Evolutionary conservation across 129 eudicot genomes (phyloP), one percentile per base, ranked within the genome.

Genomic region (Erigeron canadensis): DNA sequence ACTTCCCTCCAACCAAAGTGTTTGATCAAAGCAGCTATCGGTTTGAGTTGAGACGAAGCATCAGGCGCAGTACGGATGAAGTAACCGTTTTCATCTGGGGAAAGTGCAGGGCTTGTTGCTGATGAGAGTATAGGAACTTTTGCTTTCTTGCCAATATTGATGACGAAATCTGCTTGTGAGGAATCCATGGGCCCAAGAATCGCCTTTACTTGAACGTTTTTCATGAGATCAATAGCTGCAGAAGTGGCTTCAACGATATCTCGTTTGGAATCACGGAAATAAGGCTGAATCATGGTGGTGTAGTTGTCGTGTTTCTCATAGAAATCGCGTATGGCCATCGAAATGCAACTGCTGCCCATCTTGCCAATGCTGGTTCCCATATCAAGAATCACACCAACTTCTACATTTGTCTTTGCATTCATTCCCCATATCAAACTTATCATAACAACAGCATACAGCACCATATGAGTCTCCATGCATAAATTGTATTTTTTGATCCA

Each of bases 1-100:
- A 65, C 78, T 69, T 70, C 70, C 54, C 78, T 68, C 91, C 91
- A 86, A 4, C 77, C 77, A 66, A 80, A 86, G 50, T 72, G 70
- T 13, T 81, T 42, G 19, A 86, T 16, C 6, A 80, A 45, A 6
- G 81, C 71, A 28, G 74, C 69, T 6, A 83, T 77, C 56, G 84
- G 75, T 41, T 78, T 51, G 6, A 77, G 82, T 78, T 83, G 91
- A 1, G 86, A 13, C 2, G 84, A 78, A 46, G 77, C 81, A 8
- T 43, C 58, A 16, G 21, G 79, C 10, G 88, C 63, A 1, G 79
- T 62, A 1, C 84, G 80, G 10, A 67, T 67, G 66, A 61, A 61
- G 45, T 61, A 61, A 13, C 8, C 0, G 44, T 34, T 61, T 10
- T 61, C 66, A 37, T 34, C 0, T 2, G 21, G 4, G 1, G 66